These are phyloP conservation scores for Penicillium canescens DNA, from an alignment of 495 filamentous ascomycete genomes.

Conservation along the genomic window DNA sequence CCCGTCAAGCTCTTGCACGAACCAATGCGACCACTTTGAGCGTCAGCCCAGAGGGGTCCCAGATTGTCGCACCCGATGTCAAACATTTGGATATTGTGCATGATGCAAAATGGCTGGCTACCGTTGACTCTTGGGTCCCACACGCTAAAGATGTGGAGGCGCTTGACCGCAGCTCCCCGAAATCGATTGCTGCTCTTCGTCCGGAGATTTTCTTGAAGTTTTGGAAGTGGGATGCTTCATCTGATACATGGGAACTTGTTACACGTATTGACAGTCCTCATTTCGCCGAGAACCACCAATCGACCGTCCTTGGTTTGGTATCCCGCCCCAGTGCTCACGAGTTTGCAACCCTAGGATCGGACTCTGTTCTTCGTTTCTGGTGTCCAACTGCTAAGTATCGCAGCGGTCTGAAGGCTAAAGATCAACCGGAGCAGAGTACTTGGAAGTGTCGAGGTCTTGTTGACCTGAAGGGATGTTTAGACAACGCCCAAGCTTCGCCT, in stretches of 20 bases:
- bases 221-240: slow-evolving; percentile 73
- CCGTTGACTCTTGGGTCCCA: slow-evolving; percentile 86
- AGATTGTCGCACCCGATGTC: slow-evolving; percentile 72
- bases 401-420: slow-evolving; percentile 59
- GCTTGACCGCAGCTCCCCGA: slow-evolving; percentile 40
- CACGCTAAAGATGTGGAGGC: slow-evolving; percentile 60
- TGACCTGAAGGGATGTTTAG: slow-evolving; percentile 44
- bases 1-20: slow-evolving; percentile 82
- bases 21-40: slow-evolving; percentile 84
- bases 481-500: slow-evolving; percentile 35
- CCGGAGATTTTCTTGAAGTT: slow-evolving; percentile 86
- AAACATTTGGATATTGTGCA: slow-evolving; percentile 68
- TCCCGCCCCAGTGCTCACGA: slow-evolving; percentile 62
- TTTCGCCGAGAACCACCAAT: slow-evolving; percentile 46
- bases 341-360: slow-evolving; percentile 83
- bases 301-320: slow-evolving; percentile 67
- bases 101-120: slow-evolving; percentile 89
- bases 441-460: slow-evolving; percentile 72
- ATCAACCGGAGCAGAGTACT: slow-evolving; percentile 53
- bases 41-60: slow-evolving; percentile 64
- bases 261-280: slow-evolving; percentile 85
- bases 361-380: slow-evolving; percentile 79
- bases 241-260: slow-evolving; percentile 67
- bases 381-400: slow-evolving; percentile 62
- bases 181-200: slow-evolving; percentile 15